Percentiles rank a stretch among this genome's conserved stretches.
Evolutionary conservation across 345 rosid genomes (phyloP).

Genomic region (Carallia brachiata): DNA sequence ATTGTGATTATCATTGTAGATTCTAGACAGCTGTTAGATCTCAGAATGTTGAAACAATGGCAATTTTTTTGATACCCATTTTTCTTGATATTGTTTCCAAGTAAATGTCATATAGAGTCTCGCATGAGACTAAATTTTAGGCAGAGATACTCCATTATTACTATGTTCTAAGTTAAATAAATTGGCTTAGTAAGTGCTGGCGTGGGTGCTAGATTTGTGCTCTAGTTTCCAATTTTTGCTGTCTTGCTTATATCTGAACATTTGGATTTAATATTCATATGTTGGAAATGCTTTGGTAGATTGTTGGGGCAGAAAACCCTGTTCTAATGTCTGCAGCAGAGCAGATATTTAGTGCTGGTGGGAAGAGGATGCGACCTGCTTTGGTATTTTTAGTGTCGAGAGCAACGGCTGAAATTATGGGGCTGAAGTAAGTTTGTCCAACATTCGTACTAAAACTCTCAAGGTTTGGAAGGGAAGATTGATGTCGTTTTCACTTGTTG

Average conservation of each 20-base stretch:
- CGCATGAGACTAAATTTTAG: too few species aligned
- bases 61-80: neutral
- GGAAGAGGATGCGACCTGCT: conserved; percentile 97
- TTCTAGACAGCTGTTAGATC: neutral
- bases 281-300: conserved; percentile 50
- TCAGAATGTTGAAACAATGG: neutral
- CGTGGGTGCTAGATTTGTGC: neutral
- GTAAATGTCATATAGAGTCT: too few species aligned
- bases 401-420: conserved; percentile 79
- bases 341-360: conserved; percentile 97
- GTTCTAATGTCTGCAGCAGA: conserved; percentile 95
- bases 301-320: conserved; percentile 96
- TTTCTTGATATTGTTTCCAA: too few species aligned
- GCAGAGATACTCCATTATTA: too few species aligned
- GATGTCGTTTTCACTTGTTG: conserved; percentile 14
- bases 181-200: too few species aligned
- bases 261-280: conserved; percentile 16
- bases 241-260: neutral
- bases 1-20: neutral
- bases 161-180: too few species aligned
- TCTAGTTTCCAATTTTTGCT: neutral
- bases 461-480: conserved; percentile 9
- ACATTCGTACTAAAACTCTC: conserved; percentile 9
- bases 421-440: conserved; percentile 54
- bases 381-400: conserved; percentile 90